Conservation (phyloP, 2,329 filamentous ascomycete species). For the Zasmidium angulare region DNA sequence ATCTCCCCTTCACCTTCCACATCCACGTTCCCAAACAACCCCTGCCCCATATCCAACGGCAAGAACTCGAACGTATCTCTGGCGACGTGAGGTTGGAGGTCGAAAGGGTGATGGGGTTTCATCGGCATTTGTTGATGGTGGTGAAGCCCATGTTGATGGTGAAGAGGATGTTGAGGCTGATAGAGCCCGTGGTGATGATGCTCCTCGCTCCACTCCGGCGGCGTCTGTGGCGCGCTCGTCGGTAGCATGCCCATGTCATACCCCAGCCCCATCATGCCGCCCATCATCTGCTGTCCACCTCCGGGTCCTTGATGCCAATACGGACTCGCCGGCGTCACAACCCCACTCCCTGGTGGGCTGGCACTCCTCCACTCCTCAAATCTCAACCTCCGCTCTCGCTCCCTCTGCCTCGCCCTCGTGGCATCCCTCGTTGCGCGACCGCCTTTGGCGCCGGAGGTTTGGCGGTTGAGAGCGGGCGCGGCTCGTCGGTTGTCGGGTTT, state of each 20-base stretch:
- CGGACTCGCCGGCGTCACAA: neutral
- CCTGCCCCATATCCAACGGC: neutral
- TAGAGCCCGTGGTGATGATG: too few relatives aligned
- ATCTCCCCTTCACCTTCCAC: neutral
- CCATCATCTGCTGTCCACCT: neutral
- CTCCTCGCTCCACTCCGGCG: neutral
- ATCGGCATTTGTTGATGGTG: neutral
- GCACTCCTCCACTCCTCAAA: neutral
- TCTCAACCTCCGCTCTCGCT: neutral
- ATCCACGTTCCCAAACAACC: neutral
- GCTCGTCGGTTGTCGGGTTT: slow-evolving; percentile 31
- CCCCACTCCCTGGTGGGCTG: neutral
- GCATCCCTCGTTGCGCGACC: slow-evolving; percentile 42
- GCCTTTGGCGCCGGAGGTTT: slow-evolving; percentile 47
- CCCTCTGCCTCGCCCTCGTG: slow-evolving; percentile 22
- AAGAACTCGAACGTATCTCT: neutral
- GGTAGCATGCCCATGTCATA: neutral
- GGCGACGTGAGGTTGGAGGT: neutral
- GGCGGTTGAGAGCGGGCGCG: slow-evolving; percentile 39
- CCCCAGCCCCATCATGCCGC: neutral
- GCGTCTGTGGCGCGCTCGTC: neutral
- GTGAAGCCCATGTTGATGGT: too few relatives aligned
- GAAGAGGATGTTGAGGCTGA: too few relatives aligned
- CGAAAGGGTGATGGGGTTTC: too few relatives aligned
- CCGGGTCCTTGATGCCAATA: too few relatives aligned